Conservation (phyloP, 1,139 yeast species). For the Trichomonascaceae sp. region DNA sequence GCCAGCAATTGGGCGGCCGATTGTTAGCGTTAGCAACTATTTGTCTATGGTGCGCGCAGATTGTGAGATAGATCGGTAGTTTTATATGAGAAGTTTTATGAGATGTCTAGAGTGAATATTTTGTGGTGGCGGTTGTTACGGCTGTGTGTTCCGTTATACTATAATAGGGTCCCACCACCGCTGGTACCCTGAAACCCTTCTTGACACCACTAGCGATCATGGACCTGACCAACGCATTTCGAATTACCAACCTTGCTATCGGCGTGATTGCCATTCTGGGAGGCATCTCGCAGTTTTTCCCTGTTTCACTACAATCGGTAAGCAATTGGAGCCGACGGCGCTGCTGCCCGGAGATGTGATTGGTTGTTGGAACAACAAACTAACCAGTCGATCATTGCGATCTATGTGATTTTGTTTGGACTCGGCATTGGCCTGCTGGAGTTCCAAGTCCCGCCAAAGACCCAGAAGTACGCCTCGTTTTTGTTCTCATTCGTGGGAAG, state of each 20-base stretch:
- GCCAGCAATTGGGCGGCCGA: slow-evolving; percentile 24
- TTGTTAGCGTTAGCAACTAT: neutral
- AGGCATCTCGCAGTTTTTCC: slow-evolving; percentile 48
- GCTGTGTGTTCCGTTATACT: too few species aligned
- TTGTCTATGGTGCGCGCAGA: too few species aligned
- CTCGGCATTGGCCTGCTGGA: slow-evolving; percentile 39
- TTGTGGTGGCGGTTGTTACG: too few species aligned
- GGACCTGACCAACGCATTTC: slow-evolving; percentile 38
- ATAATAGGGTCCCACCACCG: too few species aligned
- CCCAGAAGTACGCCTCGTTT: slow-evolving; percentile 64
- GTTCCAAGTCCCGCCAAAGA: slow-evolving; percentile 41
- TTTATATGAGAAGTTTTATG: too few species aligned
- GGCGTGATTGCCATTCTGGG: slow-evolving; percentile 43
- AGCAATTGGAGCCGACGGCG: too few species aligned
- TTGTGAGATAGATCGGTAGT: too few species aligned
- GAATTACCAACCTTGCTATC: slow-evolving; percentile 48
- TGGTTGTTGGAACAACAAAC: slow-evolving; percentile 4
- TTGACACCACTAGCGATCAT: too few species aligned
- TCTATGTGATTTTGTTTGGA: slow-evolving; percentile 45
- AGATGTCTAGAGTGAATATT: too few species aligned
- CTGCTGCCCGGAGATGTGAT: neutral
- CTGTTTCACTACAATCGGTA: slow-evolving; percentile 32
- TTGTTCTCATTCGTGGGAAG: slow-evolving; percentile 75
- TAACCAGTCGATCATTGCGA: slow-evolving; percentile 39
- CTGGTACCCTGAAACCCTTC: too few species aligned